These are phyloP conservation scores for Aspergillus aculeatus DNA, from an alignment of 2,329 filamentous ascomycete genomes.

Conservation along the genomic window DNA sequence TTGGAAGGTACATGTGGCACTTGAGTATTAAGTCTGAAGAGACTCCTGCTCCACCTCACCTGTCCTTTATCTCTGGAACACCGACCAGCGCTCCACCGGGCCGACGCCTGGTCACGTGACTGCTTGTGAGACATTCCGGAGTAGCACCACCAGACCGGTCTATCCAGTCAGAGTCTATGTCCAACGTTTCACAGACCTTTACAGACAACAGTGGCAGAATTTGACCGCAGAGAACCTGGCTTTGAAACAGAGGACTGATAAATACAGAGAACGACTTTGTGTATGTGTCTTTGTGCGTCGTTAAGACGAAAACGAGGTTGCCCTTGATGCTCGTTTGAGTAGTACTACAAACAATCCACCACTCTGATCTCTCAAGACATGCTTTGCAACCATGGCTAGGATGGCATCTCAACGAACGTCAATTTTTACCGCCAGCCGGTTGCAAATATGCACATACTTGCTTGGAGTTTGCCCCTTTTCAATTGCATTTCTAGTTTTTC, in stretches of 20 bases:
- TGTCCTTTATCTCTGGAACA: too few species aligned
- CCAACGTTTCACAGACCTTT: background rate
- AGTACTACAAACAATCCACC: background rate
- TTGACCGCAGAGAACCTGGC: too few species aligned
- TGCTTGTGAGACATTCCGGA: background rate
- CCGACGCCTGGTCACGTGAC: constrained; percentile 20
- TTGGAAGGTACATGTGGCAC: too few species aligned
- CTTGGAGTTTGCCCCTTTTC: constrained; percentile 63
- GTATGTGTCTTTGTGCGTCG: too few species aligned
- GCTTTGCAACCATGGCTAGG: background rate
- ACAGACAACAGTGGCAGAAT: too few species aligned
- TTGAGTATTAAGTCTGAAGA: too few species aligned
- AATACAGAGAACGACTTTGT: too few species aligned
- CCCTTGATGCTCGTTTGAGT: background rate
- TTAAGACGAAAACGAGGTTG: background rate
- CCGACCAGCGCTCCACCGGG: background rate
- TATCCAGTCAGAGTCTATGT: background rate
- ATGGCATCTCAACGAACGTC: constrained; percentile 29
- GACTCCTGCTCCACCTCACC: too few species aligned
- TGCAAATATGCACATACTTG: constrained; percentile 60
- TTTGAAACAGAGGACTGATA: too few species aligned
- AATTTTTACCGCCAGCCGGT: constrained; percentile 57
- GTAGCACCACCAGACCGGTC: background rate
- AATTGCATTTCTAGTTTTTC: constrained; percentile 65
- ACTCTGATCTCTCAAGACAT: background rate